phyloP scores from a whole-genome alignment of 352 stramenopile species.

The Globisporangium splendens region DNA sequence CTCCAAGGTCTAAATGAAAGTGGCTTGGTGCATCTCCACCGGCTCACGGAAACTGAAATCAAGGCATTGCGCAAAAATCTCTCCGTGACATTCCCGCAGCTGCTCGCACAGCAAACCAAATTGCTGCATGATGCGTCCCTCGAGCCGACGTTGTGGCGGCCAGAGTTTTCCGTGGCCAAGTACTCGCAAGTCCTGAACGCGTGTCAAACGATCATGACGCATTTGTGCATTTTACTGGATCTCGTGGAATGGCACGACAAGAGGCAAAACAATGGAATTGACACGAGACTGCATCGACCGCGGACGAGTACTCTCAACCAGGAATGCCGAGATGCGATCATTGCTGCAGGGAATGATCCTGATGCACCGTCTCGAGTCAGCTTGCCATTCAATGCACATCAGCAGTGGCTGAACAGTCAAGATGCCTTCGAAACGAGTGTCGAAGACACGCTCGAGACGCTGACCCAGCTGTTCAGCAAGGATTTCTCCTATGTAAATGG shows the following conservation, averaged over 20 bases:
- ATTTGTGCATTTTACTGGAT: slow-evolving; percentile 58
- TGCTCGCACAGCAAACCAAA: slow-evolving; percentile 43
- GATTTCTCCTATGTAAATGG: slow-evolving; percentile 34
- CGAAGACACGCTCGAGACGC: slow-evolving; percentile 47
- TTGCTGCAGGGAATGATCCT: not conserved
- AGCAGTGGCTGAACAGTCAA: slow-evolving; percentile 19
- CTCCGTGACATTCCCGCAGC: slow-evolving; percentile 25
- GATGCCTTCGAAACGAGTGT: slow-evolving; percentile 33
- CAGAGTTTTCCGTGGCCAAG: slow-evolving; percentile 47
- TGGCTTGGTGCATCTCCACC: not conserved
- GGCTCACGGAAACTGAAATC: slow-evolving; percentile 19
- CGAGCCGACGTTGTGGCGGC: slow-evolving; percentile 54
- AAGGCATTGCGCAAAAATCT: slow-evolving; percentile 43
- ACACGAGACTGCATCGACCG: slow-evolving; percentile 13
- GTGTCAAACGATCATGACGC: slow-evolving; percentile 48
- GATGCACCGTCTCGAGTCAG: not conserved
- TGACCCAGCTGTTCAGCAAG: slow-evolving; percentile 54
- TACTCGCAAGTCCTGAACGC: slow-evolving; percentile 40
- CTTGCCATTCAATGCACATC: not conserved
- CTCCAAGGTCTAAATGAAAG: slow-evolving; percentile 4
- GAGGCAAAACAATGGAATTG: slow-evolving; percentile 18
- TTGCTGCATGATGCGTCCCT: slow-evolving; percentile 45
- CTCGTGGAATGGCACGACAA: slow-evolving; percentile 61
- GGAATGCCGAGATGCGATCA: slow-evolving; percentile 2
- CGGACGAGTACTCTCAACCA: slow-evolving; percentile 20